A percentile compares a stretch with the other conserved stretches of the same genome.
Conservation (phyloP, 768 basidiomycete genomes). For the Gymnopilus dilepis region DNA sequence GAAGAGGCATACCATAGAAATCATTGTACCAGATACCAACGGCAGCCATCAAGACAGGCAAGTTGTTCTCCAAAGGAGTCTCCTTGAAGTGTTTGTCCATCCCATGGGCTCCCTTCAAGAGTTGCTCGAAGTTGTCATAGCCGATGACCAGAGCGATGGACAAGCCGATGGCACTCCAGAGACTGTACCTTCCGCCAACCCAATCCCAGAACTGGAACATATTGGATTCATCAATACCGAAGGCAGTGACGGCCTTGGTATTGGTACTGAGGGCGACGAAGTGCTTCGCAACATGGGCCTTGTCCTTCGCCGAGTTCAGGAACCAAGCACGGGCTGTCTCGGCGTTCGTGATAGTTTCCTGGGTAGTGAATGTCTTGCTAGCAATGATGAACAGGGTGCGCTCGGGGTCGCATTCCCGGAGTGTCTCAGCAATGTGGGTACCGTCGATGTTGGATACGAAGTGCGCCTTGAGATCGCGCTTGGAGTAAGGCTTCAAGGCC, state of each 20-base stretch:
- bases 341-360: constrained; percentile 99
- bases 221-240: constrained; percentile 89
- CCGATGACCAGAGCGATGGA: constrained; percentile 94
- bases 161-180: constrained; percentile 98
- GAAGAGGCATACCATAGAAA: constrained; percentile 72
- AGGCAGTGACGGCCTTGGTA: constrained; percentile 88
- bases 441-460: constrained; percentile 99
- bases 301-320: constrained; percentile 80
- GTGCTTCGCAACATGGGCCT: constrained; percentile 95
- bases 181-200: constrained; percentile 98
- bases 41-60: constrained; percentile 89
- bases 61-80: constrained; percentile 85
- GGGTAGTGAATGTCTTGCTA: constrained; percentile 99
- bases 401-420: constrained; percentile 83
- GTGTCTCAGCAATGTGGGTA: constrained; percentile 91
- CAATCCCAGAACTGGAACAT: constrained; percentile 99
- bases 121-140: constrained; percentile 89
- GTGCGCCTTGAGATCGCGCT: constrained; percentile 84
- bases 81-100: constrained; percentile 98
- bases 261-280: constrained; percentile 99
- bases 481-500: constrained; percentile 91
- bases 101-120: constrained; percentile 91
- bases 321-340: constrained; percentile 96
- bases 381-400: constrained; percentile 97
- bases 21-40: constrained; percentile 99